Conservation (phyloP, 2,329 filamentous ascomycete species). For the Apiospora pterosperma region DNA sequence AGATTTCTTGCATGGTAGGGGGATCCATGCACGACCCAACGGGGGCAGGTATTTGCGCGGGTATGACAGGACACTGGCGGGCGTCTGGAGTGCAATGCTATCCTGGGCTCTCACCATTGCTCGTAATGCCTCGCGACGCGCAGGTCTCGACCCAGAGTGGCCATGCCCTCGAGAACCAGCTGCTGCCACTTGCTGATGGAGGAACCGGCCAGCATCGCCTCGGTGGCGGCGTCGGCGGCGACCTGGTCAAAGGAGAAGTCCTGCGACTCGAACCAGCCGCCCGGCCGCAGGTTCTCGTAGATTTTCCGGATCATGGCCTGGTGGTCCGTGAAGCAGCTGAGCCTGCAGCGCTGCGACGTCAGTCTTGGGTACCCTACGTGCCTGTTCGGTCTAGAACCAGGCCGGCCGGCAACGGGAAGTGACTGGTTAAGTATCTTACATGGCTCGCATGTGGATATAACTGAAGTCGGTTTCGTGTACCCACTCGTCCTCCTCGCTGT, state of each 20-base stretch:
- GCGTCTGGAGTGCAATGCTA: too few species aligned
- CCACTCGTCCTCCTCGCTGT: conserved; percentile 5
- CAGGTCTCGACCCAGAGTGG: background rate
- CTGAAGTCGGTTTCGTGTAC: background rate
- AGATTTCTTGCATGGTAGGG: too few species aligned
- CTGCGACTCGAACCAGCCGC: background rate
- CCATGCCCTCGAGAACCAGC: background rate
- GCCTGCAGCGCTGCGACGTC: too few species aligned
- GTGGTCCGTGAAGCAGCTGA: background rate
- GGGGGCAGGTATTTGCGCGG: too few species aligned
- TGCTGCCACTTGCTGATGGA: background rate
- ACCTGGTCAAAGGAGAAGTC: background rate
- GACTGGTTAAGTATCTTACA: background rate
- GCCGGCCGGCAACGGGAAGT: background rate
- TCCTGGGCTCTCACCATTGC: background rate
- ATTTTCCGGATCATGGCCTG: background rate
- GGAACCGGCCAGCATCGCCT: background rate
- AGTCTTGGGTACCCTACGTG: background rate
- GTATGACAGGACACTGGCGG: too few species aligned
- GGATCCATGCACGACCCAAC: too few species aligned
- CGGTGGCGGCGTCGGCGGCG: background rate
- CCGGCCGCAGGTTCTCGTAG: background rate
- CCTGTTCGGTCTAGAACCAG: background rate
- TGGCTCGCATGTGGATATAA: background rate
- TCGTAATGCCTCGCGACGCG: background rate